Evolutionary conservation across 2,329 filamentous ascomycete genomes (phyloP).

Genomic region (Macroventuria anomochaeta): DNA sequence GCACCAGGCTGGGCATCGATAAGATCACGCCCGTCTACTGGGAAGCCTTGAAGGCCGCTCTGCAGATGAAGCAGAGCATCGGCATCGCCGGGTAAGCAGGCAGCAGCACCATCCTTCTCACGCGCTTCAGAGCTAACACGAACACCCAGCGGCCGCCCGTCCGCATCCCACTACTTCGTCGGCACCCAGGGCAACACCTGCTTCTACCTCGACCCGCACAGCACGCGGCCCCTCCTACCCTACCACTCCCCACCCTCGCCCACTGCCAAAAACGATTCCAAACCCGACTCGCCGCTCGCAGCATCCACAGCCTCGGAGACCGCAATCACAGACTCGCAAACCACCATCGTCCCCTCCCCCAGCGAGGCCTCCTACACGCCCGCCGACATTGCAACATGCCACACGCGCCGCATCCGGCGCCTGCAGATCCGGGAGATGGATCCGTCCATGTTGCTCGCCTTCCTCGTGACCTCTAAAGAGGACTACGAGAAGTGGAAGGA

Average conservation of each 20-base stretch:
- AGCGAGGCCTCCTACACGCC: slow-evolving; percentile 61
- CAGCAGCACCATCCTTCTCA: neutral
- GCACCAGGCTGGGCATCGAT: slow-evolving; percentile 89
- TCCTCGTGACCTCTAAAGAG: slow-evolving; percentile 79
- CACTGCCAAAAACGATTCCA: neutral
- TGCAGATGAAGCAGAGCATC: slow-evolving; percentile 91
- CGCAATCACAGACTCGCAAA: slow-evolving; percentile 25
- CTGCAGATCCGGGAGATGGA: slow-evolving; percentile 93
- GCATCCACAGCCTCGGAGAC: slow-evolving; percentile 22
- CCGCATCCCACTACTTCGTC: slow-evolving; percentile 82
- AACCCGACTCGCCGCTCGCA: slow-evolving; percentile 8
- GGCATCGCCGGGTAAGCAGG: slow-evolving; percentile 84
- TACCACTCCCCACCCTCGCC: slow-evolving; percentile 58
- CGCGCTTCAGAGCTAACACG: slow-evolving; percentile 19
- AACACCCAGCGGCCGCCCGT: slow-evolving; percentile 78
- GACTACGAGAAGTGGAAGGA: slow-evolving; percentile 87
- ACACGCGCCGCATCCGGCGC: slow-evolving; percentile 82
- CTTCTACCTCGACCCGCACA: slow-evolving; percentile 95
- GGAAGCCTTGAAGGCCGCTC: slow-evolving; percentile 83
- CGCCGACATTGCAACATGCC: slow-evolving; percentile 81
- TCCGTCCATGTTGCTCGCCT: slow-evolving; percentile 95
- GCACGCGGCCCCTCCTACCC: slow-evolving; percentile 76
- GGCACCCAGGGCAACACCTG: slow-evolving; percentile 77
- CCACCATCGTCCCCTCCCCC: slow-evolving; percentile 31
- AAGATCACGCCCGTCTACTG: slow-evolving; percentile 94